phyloP scores from a whole-genome alignment of 2,329 filamentous ascomycete genomes.

The Tolypocladium album region DNA sequence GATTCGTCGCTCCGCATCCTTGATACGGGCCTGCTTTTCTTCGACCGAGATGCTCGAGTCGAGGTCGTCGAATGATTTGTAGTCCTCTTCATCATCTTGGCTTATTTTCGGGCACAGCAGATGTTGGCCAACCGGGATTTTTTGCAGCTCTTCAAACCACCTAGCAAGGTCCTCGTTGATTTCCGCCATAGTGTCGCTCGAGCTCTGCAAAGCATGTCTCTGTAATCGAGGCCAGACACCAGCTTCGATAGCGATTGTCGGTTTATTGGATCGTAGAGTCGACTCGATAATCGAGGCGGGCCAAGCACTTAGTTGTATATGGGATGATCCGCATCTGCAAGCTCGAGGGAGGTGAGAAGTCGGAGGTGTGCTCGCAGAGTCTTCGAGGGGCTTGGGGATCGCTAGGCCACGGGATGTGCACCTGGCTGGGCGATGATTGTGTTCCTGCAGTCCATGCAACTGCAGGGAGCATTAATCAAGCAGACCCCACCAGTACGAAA shows the following conservation, averaged over 20 bases:
- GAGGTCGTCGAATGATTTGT: conserved; percentile 37
- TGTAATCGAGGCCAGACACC: background rate
- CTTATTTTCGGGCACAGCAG: conserved; percentile 56
- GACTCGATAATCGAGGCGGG: background rate
- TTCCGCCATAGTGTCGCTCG: conserved; percentile 23
- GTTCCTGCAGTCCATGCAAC: background rate
- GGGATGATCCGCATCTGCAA: background rate
- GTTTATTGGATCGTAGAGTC: background rate
- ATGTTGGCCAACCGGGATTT: conserved; percentile 41
- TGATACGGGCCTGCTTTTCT: conserved; percentile 42
- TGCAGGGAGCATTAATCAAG: background rate
- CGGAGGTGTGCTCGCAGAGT: background rate
- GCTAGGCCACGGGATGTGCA: background rate
- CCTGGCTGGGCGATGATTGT: background rate
- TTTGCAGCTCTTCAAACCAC: conserved; percentile 32
- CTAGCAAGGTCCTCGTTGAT: conserved; percentile 28
- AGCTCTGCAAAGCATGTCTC: conserved; percentile 1
- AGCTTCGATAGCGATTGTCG: background rate
- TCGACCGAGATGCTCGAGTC: conserved; percentile 36
- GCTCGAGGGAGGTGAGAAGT: background rate
- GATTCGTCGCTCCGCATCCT: conserved; percentile 43
- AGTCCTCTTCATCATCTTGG: conserved; percentile 54
- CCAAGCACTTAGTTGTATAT: background rate
- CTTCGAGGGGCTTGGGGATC: background rate
- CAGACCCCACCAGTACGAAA: background rate